Percentiles rank a stretch among this genome's conserved stretches.
These are phyloP conservation scores for Sistotremastrum niveocremeum DNA, from an alignment of 768 basidiomycete genomes.

Conservation along the genomic window DNA sequence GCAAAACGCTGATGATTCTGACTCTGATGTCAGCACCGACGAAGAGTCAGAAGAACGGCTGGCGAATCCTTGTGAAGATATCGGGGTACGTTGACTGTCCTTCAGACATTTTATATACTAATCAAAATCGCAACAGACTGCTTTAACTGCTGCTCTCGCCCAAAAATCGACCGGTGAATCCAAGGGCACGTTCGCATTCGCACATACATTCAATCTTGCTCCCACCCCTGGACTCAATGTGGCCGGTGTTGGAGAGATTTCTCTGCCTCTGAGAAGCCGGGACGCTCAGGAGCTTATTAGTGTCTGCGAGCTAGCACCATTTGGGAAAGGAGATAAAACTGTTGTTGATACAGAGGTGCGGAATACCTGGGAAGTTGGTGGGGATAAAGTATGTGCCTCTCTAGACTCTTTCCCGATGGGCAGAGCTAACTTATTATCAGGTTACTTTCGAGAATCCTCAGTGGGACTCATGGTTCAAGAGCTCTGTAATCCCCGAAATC, in stretches of 20 bases:
- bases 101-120: no score
- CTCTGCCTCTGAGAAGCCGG: constrained; percentile 26
- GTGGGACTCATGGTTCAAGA: constrained; percentile 25
- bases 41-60: no score
- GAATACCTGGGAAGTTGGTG: constrained; percentile 40
- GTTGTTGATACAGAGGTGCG: constrained; percentile 30
- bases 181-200: constrained; percentile 22
- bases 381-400: constrained; percentile 11
- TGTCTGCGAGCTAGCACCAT: constrained; percentile 26
- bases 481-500: constrained; percentile 16
- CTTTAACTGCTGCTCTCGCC: no score
- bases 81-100: no score
- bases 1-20: no score
- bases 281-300: constrained; percentile 27
- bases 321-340: constrained; percentile 29
- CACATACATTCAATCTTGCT: constrained; percentile 13
- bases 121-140: no score
- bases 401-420: background rate
- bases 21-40: no score
- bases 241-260: constrained; percentile 26
- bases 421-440: constrained; percentile 1
- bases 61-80: no score
- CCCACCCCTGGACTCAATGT: constrained; percentile 30
- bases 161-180: constrained; percentile 5
- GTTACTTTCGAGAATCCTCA: constrained; percentile 27